phyloP scores from a whole-genome alignment of 2,329 filamentous ascomycete genomes.

The Talaromyces verruculosus region DNA sequence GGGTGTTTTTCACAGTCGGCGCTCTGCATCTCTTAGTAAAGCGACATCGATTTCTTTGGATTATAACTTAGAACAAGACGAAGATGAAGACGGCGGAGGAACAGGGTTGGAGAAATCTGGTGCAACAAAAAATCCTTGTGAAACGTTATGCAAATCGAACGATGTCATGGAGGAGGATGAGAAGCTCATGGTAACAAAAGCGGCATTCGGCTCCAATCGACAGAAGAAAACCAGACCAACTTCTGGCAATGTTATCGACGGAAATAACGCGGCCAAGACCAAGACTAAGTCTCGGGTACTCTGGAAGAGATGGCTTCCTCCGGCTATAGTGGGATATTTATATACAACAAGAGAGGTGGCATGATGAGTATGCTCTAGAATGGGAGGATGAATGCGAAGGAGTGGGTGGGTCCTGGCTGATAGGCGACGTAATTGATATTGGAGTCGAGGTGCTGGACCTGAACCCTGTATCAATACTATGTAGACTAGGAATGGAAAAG shows the following conservation, averaged over 20 bases:
- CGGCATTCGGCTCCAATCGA: constrained; percentile 12
- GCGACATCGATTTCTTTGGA: constrained; percentile 23
- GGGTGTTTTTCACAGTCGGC: constrained; percentile 70
- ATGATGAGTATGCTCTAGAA: not conserved
- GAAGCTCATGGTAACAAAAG: constrained; percentile 9
- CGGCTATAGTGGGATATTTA: constrained; percentile 16
- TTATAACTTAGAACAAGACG: constrained; percentile 20
- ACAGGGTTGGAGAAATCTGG: not conserved
- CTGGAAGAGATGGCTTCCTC: constrained; percentile 22
- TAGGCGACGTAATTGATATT: constrained; percentile 14
- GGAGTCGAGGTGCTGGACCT: not conserved
- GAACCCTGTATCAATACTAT: not conserved
- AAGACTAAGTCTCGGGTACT: constrained; percentile 12
- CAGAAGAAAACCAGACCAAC: constrained; percentile 5
- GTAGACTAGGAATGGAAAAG: not conserved
- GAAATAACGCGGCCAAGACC: constrained; percentile 10
- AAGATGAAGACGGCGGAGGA: constrained; percentile 8
- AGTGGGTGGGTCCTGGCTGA: constrained; percentile 3
- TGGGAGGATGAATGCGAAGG: constrained; percentile 1
- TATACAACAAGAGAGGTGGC: constrained; percentile 3
- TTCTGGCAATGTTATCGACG: constrained; percentile 10
- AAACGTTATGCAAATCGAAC: not conserved
- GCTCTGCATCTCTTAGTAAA: constrained; percentile 59
- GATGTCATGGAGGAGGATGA: not conserved
- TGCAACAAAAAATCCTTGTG: not conserved